Evolutionary conservation across 345 rosid species (phyloP).

Genomic region (Microthlaspi erraticum): DNA sequence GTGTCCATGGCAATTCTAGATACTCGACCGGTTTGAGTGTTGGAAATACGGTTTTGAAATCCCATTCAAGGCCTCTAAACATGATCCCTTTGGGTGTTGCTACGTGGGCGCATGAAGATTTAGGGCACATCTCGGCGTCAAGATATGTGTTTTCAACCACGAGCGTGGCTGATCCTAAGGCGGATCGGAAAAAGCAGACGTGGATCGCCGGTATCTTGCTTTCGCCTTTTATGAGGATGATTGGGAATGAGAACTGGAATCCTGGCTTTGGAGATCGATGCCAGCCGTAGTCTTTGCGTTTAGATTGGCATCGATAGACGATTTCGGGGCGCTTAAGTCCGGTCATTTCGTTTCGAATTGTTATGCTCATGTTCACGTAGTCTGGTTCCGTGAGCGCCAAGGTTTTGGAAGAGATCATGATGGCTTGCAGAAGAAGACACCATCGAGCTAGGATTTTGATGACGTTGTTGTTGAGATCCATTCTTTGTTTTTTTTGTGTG

Average conservation of each 20-base stretch:
- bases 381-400: slow-evolving; percentile 30
- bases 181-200: slow-evolving; percentile 38
- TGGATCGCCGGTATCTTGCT: slow-evolving; percentile 39
- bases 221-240: slow-evolving; percentile 40
- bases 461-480: slow-evolving; percentile 24
- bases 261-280: slow-evolving; percentile 41
- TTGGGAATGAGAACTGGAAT: slow-evolving; percentile 30
- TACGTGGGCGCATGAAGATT: slow-evolving; percentile 35
- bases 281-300: slow-evolving; percentile 46
- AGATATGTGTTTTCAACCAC: slow-evolving; percentile 42
- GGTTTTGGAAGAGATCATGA: slow-evolving; percentile 31
- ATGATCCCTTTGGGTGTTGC: slow-evolving; percentile 41
- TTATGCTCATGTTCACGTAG: slow-evolving; percentile 44
- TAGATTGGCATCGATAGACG: slow-evolving; percentile 41
- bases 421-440: slow-evolving; percentile 36
- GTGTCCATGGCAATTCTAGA: slow-evolving; percentile 44
- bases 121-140: slow-evolving; percentile 42
- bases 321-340: slow-evolving; percentile 33
- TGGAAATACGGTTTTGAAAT: slow-evolving; percentile 37
- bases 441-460: slow-evolving; percentile 27
- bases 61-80: slow-evolving; percentile 44
- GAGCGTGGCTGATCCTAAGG: slow-evolving; percentile 40
- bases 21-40: slow-evolving; percentile 40
- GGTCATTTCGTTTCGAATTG: slow-evolving; percentile 44
- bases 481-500: neutral